phyloP scores from a whole-genome alignment of 257 asterid genomes.

The Primulina eburnea region DNA sequence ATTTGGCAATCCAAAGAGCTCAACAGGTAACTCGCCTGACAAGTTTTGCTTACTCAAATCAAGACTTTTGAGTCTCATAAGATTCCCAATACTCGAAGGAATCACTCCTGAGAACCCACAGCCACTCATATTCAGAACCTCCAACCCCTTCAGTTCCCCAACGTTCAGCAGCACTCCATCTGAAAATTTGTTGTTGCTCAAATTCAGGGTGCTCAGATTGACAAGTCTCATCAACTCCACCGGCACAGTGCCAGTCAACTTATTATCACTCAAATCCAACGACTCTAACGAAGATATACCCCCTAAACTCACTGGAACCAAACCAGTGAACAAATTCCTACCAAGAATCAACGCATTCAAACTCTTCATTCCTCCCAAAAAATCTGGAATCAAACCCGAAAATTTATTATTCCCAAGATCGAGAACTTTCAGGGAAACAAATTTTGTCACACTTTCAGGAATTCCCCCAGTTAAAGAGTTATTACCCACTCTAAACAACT shows the following conservation, averaged over 20 bases:
- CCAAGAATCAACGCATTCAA: conserved; percentile 50
- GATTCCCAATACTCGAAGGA: conserved; percentile 55
- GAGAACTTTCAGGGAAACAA: conserved; percentile 45
- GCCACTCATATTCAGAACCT: conserved; percentile 65
- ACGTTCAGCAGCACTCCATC: conserved; percentile 38
- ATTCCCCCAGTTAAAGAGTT: conserved; percentile 56
- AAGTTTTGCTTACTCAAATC: conserved; percentile 78
- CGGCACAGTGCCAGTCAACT: conserved; percentile 55
- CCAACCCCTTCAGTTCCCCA: conserved; percentile 45
- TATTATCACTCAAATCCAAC: conserved; percentile 62
- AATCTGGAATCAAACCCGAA: conserved; percentile 51
- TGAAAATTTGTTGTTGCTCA: conserved; percentile 61
- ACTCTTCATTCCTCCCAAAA: conserved; percentile 45
- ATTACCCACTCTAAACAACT: conserved; percentile 61
- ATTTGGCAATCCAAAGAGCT: conserved; percentile 68
- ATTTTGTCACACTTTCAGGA: conserved; percentile 42
- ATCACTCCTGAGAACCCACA: conserved; percentile 65
- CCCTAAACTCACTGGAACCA: conserved; percentile 49
- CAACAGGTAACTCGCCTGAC: conserved; percentile 73
- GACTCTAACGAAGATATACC: conserved; percentile 37
- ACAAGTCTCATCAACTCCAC: conserved; percentile 46
- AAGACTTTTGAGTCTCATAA: conserved; percentile 52
- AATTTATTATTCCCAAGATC: conserved; percentile 57
- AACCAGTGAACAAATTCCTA: conserved; percentile 51
- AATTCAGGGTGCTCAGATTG: conserved; percentile 59